phyloP scores from a whole-genome alignment of 2,329 filamentous ascomycete species.

The Dactylella cylindrospora region DNA sequence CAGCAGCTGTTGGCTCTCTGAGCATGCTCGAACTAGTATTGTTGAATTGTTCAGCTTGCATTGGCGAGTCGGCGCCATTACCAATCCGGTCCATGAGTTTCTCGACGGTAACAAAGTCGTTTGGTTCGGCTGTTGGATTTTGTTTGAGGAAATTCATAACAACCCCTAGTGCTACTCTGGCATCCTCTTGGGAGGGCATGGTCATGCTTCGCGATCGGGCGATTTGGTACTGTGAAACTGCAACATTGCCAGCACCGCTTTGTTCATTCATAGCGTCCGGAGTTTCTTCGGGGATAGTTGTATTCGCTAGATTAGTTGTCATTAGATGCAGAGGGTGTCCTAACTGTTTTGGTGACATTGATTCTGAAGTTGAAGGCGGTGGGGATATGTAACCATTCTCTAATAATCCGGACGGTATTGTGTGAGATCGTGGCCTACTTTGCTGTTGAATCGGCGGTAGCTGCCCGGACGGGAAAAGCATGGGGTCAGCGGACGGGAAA shows the following conservation, averaged over 20 bases:
- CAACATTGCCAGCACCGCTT: not conserved
- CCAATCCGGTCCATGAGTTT: conserved; percentile 69
- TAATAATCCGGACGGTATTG: conserved; percentile 38
- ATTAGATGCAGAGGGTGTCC: conserved; percentile 38
- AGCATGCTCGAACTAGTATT: conserved; percentile 31
- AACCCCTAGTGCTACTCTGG: conserved; percentile 75
- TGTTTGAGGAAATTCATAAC: conserved; percentile 79
- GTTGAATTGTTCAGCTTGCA: conserved; percentile 44
- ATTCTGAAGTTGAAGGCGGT: conserved; percentile 43
- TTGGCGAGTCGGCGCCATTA: conserved; percentile 55
- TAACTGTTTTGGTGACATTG: conserved; percentile 45
- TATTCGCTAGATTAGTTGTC: conserved; percentile 40
- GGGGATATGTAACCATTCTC: conserved; percentile 43
- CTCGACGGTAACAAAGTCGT: conserved; percentile 74
- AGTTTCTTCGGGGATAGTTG: conserved; percentile 41
- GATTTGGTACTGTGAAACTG: conserved; percentile 28
- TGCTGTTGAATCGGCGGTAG: conserved; percentile 38
- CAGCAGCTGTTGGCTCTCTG: conserved; percentile 30
- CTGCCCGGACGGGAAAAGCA: conserved; percentile 39
- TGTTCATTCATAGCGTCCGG: conserved; percentile 31
- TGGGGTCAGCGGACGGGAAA: conserved; percentile 34
- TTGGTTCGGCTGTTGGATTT: conserved; percentile 69
- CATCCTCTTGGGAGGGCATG: conserved; percentile 76
- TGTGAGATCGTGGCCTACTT: conserved; percentile 40
- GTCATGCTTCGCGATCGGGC: conserved; percentile 47